Base-by-base conservation (phyloP, 257 asterid species). In the Forsythia suspensa region DNA sequence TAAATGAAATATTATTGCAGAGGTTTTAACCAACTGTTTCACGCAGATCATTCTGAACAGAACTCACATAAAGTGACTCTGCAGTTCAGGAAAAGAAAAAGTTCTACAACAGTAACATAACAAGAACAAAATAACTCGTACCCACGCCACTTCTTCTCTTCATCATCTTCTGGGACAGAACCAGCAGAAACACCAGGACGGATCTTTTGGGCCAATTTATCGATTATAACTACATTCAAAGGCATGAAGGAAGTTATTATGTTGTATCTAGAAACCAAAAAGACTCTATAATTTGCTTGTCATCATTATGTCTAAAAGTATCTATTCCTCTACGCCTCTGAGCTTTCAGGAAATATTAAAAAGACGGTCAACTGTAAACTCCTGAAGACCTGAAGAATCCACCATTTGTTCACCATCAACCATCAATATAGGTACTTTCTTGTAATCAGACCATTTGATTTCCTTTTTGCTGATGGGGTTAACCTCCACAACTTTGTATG, bases 91-190 rank as follows among this genome's bases (percentile, higher is more conserved):
- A 52, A 29, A 59, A 57, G 66, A 57, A 57, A 20, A 71, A 67
- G 20, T 21, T 65, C 65, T 7, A 65, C 34, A 38, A 80, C 16
- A 55, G 52, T n/a, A 65, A 68, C 44, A 21, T 18, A 43, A 79
- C 37, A 74, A 11, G 73, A 51, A 46, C 76, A 38, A 75, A 48
- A 79, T 21, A 81, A 74, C 36, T 74, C 86, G 48, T 91, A 90
- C 98, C 88, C 82, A 21, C 97, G 95, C 99, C 98, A 96, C 85
- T 95, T 96, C 76, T 84, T 90, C 91, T 92, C 98, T 87, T 96
- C 98, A 73, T 83, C 85, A 37, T 88, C 89, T 84, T 79, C 92
- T 8, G 39, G 16, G 16, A 21, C 85, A 72, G 68, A 87, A 52
- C 40, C 79, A 6, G 76, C 82, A 38, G 72, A 88, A 52, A 55